These are phyloP conservation scores for Davidsoniella eucalypti DNA, from an alignment of 2,329 filamentous ascomycete genomes.

Conservation along the genomic window DNA sequence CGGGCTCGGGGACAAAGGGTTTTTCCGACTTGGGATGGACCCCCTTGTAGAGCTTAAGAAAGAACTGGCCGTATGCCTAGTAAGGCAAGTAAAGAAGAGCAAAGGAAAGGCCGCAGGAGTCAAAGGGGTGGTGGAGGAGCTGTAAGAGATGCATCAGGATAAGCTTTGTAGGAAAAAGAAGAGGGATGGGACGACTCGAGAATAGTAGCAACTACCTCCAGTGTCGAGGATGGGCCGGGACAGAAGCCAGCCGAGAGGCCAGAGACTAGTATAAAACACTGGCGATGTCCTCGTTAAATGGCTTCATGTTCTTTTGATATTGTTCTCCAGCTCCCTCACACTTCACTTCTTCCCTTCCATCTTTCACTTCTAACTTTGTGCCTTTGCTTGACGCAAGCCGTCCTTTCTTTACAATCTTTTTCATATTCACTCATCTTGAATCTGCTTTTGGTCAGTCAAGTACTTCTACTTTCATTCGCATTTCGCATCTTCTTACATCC, in stretches of 20 bases:
- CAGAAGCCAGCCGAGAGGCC: background rate
- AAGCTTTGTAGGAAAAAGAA: background rate
- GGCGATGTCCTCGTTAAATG: background rate
- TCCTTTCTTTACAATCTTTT: conserved; percentile 4
- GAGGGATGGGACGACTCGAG: background rate
- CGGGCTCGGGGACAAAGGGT: background rate
- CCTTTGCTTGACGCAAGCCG: conserved; percentile 1
- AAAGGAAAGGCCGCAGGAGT: background rate
- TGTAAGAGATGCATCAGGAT: background rate
- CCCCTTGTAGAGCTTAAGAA: too few species aligned
- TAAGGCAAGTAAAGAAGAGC: background rate
- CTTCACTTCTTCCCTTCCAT: background rate
- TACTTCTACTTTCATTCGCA: conserved; percentile 1
- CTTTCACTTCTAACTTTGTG: too few species aligned
- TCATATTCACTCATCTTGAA: background rate
- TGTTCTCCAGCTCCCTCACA: background rate
- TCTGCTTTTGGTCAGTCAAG: conserved; percentile 6
- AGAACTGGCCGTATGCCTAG: too few species aligned
- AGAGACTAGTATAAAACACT: background rate
- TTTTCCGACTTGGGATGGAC: too few species aligned
- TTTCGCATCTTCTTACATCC: background rate
- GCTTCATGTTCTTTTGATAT: background rate
- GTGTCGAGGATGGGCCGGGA: background rate
- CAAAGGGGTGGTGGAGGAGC: background rate
- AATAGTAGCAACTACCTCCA: too few species aligned